Evolutionary conservation across 192 early-diverging fungal genomes (phyloP).

Genomic region (Mortierella antarctica): DNA sequence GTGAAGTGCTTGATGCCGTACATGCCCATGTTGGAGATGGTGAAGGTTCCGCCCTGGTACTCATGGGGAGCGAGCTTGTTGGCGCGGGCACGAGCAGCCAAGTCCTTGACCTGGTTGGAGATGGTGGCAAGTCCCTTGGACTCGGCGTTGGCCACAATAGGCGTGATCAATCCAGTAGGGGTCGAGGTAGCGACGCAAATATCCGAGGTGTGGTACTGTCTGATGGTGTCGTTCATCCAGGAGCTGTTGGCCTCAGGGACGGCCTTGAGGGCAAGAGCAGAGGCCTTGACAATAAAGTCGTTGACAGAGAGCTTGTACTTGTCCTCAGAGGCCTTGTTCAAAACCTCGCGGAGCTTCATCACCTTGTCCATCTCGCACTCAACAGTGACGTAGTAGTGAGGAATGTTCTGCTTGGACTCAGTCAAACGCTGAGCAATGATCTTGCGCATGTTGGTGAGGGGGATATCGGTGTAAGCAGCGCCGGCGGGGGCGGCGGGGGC

Average conservation of each 20-base stretch:
- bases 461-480: slow-evolving; percentile 78
- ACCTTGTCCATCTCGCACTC: slow-evolving; percentile 92
- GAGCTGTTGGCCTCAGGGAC: slow-evolving; percentile 95
- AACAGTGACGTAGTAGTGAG: slow-evolving; percentile 87
- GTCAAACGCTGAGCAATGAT: slow-evolving; percentile 81
- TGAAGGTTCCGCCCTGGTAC: slow-evolving; percentile 98
- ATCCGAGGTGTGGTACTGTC: slow-evolving; percentile 94
- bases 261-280: slow-evolving; percentile 86
- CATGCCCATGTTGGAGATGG: slow-evolving; percentile 99
- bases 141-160: slow-evolving; percentile 88
- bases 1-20: slow-evolving; percentile 94
- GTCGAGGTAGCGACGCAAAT: slow-evolving; percentile 97
- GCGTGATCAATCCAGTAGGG: slow-evolving; percentile 93
- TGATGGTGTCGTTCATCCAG: slow-evolving; percentile 86
- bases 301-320: slow-evolving; percentile 98
- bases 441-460: slow-evolving; percentile 82
- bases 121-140: slow-evolving; percentile 88
- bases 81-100: slow-evolving; percentile 85
- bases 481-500: slow-evolving; percentile 59
- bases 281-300: slow-evolving; percentile 98
- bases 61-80: slow-evolving; percentile 94
- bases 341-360: slow-evolving; percentile 84
- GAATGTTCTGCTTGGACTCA: slow-evolving; percentile 80
- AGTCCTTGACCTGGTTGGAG: slow-evolving; percentile 85
- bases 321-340: slow-evolving; percentile 86